phyloP scores from a whole-genome alignment of 257 asterid genomes.

The Fraxinus excelsior region DNA sequence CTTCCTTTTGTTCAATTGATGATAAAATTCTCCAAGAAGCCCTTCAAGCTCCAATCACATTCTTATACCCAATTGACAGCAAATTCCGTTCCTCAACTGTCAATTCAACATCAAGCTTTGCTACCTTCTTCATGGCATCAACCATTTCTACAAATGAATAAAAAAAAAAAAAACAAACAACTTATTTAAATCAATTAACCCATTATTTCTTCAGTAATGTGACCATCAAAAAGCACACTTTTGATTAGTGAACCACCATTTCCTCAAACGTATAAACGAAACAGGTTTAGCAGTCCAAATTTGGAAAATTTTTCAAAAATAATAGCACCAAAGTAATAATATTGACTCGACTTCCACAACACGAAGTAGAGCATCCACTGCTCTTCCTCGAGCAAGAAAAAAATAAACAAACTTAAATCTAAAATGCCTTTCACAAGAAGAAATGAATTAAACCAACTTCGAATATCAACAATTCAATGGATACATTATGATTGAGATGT shows the following conservation, averaged over 20 bases:
- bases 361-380: neutral
- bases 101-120: constrained; percentile 28
- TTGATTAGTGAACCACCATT: neutral
- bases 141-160: constrained; percentile 17
- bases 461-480: neutral
- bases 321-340: neutral
- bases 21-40: constrained; percentile 34
- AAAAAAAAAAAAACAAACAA: no score
- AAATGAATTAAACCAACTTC: neutral
- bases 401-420: neutral
- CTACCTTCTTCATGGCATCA: constrained; percentile 29
- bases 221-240: neutral
- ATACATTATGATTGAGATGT: neutral
- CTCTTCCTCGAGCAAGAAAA: neutral
- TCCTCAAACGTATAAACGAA: neutral
- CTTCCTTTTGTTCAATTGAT: constrained; percentile 31
- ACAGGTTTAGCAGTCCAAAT: neutral
- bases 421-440: neutral
- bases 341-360: neutral
- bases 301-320: neutral
- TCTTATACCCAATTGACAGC: constrained; percentile 33
- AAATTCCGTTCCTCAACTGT: constrained; percentile 32
- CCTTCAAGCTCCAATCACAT: constrained; percentile 29
- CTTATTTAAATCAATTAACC: neutral
- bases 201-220: neutral